Evolutionary conservation across 352 stramenopile species (phyloP).

Genomic region (Phytophthora vignae): DNA sequence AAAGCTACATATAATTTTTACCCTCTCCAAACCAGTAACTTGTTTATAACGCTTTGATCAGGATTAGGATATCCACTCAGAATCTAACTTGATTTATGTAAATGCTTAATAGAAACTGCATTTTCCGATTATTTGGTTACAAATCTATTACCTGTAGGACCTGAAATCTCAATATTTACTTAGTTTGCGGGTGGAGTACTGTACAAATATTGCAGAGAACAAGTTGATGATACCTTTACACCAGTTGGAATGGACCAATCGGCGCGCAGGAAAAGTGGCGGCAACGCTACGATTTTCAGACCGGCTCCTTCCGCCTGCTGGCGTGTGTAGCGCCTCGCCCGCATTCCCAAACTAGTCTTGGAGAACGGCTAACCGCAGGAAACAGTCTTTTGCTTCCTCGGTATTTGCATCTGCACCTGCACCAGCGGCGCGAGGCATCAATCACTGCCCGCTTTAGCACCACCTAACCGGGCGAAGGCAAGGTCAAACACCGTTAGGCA

Average conservation of each 20-base stretch:
- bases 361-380: constrained; percentile 44
- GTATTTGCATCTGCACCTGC: constrained; percentile 29
- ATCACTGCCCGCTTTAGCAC: neutral
- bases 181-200: no score
- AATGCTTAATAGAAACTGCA: no score
- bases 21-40: no score
- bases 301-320: constrained; percentile 29
- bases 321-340: constrained; percentile 35
- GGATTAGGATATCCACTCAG: no score
- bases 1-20: no score
- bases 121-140: no score
- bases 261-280: neutral
- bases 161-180: no score
- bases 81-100: no score
- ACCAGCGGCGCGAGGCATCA: neutral
- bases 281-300: constrained; percentile 12
- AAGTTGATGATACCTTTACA: neutral
- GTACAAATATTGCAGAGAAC: neutral
- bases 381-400: constrained; percentile 40
- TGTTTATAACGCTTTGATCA: no score
- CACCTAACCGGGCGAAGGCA: constrained; percentile 1
- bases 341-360: constrained; percentile 44
- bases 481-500: constrained; percentile 6
- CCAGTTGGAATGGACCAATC: neutral
- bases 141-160: no score